Evolutionary conservation across 805 yeast genomes (phyloP).

Genomic region (Yamadazyma philogaea): DNA sequence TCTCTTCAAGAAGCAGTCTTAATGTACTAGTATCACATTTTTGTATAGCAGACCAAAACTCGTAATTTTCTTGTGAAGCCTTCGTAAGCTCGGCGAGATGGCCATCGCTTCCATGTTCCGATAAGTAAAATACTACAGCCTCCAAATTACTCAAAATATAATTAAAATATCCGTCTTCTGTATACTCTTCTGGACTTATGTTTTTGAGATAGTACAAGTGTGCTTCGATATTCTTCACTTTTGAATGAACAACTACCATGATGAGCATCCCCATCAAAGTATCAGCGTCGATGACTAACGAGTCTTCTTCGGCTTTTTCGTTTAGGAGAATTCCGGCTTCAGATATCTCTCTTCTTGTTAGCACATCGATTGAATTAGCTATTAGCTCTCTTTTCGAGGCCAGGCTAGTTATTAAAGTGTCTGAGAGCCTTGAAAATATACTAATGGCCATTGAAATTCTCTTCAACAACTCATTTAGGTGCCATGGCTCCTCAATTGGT

Average conservation of each 20-base stretch:
- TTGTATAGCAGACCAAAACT: slow-evolving; percentile 53
- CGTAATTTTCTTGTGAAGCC: slow-evolving; percentile 46
- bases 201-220: slow-evolving; percentile 65
- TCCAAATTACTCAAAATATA: slow-evolving; percentile 83
- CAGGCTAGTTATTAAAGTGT: slow-evolving; percentile 38
- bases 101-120: slow-evolving; percentile 26
- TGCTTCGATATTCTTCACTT: slow-evolving; percentile 54
- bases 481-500: slow-evolving; percentile 40
- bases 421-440: slow-evolving; percentile 48
- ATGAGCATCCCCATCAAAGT: slow-evolving; percentile 69
- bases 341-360: slow-evolving; percentile 34
- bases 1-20: slow-evolving; percentile 13
- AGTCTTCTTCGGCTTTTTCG: slow-evolving; percentile 10
- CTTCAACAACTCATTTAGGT: slow-evolving; percentile 29
- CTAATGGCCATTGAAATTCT: slow-evolving; percentile 50
- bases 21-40: slow-evolving; percentile 22
- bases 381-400: slow-evolving; percentile 48
- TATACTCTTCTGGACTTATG: slow-evolving; percentile 42
- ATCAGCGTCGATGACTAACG: slow-evolving; percentile 68
- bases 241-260: slow-evolving; percentile 64
- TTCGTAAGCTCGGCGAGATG: slow-evolving; percentile 28
- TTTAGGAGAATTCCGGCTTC: background rate
- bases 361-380: slow-evolving; percentile 46
- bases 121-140: slow-evolving; percentile 68
- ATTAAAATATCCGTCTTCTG: slow-evolving; percentile 59